Evolutionary conservation across 2,329 filamentous ascomycete genomes (phyloP).

Genomic region (Sporothrix schenckii): DNA sequence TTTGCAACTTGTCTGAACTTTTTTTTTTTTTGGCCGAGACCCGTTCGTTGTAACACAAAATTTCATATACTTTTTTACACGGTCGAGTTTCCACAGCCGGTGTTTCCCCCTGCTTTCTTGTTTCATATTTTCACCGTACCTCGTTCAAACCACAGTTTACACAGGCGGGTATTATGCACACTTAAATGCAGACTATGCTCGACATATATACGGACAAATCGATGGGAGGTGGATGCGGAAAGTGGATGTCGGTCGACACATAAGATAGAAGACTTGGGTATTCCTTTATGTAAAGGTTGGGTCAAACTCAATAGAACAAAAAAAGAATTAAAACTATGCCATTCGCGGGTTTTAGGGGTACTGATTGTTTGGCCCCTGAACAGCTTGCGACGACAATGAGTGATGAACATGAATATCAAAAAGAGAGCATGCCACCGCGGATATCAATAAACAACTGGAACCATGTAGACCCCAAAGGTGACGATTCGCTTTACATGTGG

Average conservation of each 20-base stretch:
- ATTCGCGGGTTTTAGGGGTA: not conserved
- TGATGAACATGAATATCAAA: not conserved
- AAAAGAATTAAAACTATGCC: constrained; percentile 30
- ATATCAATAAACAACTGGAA: not conserved
- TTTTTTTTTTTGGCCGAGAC: not conserved
- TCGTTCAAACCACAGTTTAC: constrained; percentile 15
- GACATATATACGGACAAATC: constrained; percentile 18
- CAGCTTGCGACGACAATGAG: not conserved
- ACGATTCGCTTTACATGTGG: too few relatives aligned
- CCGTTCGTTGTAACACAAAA: constrained; percentile 26
- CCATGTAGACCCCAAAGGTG: too few relatives aligned
- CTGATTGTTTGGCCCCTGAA: not conserved
- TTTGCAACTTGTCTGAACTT: not conserved
- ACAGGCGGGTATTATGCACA: not conserved
- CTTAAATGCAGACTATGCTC: not conserved
- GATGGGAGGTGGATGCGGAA: not conserved
- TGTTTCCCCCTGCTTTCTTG: not conserved
- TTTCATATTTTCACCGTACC: constrained; percentile 1
- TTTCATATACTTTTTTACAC: not conserved
- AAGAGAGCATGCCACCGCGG: not conserved
- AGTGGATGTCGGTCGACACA: not conserved
- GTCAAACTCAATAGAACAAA: constrained; percentile 30
- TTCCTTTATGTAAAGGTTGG: constrained; percentile 23
- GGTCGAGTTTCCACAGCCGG: not conserved
- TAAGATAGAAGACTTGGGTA: constrained; percentile 9